Percentiles rank a stretch among this genome's conserved stretches.
Evolutionary conservation across 2,329 filamentous ascomycete species (phyloP).

Genomic region (Pseudocercospora fuligena): DNA sequence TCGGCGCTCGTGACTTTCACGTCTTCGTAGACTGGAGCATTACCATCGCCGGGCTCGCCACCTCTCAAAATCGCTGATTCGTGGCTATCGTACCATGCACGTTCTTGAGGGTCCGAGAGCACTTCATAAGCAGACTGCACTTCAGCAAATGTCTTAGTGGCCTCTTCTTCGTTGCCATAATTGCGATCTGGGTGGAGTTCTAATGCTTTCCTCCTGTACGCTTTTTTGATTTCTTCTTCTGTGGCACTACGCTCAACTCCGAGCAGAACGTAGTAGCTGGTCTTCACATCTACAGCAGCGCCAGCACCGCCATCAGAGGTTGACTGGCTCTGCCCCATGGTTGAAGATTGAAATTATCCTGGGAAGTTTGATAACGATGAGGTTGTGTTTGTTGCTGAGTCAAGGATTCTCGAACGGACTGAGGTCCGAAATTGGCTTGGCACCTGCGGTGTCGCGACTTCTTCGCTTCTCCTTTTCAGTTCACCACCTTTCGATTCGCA

Average conservation of each 20-base stretch:
- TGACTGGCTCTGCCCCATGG: constrained; percentile 56
- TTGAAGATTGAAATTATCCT: too few species aligned
- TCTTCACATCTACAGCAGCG: constrained; percentile 57
- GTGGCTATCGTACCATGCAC: constrained; percentile 97
- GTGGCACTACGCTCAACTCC: constrained; percentile 72
- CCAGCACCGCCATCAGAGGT: constrained; percentile 38
- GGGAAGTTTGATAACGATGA: neutral
- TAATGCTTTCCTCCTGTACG: constrained; percentile 86
- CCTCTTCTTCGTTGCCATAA: constrained; percentile 78
- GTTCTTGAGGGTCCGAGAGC: constrained; percentile 92
- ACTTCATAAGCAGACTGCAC: constrained; percentile 93
- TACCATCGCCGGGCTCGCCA: constrained; percentile 55
- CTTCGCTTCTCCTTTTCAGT: neutral
- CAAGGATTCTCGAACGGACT: neutral
- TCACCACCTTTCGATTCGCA: too few species aligned
- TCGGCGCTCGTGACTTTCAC: constrained; percentile 78
- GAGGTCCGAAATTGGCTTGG: neutral
- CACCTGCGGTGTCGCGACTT: neutral
- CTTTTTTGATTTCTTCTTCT: constrained; percentile 93
- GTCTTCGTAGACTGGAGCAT: constrained; percentile 67
- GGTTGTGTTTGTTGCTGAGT: constrained; percentile 1
- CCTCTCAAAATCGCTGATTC: constrained; percentile 80
- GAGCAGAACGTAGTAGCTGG: constrained; percentile 85
- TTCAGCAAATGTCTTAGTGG: constrained; percentile 86
- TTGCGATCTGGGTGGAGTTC: constrained; percentile 96